Evolutionary conservation across 768 basidiomycete species (phyloP).

Genomic region (Asterophora parasitica): DNA sequence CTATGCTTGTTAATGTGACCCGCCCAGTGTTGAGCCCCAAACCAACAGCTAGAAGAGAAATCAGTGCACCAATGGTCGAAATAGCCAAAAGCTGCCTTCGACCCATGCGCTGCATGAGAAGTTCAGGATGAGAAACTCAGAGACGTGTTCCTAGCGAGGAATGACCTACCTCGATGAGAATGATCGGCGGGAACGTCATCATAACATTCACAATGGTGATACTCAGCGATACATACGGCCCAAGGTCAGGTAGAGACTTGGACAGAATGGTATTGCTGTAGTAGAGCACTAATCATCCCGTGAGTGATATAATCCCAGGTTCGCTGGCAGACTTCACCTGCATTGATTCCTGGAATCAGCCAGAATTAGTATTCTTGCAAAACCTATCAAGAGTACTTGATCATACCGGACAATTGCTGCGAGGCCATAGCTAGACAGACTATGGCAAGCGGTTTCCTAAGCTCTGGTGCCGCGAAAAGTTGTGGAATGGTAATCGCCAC

Average conservation of each 20-base stretch:
- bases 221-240: constrained; percentile 77
- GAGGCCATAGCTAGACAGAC: constrained; percentile 69
- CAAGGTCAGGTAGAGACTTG: constrained; percentile 71
- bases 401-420: constrained; percentile 75
- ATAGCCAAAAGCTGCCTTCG: constrained; percentile 61
- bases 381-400: background rate
- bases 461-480: constrained; percentile 45
- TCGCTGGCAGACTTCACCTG: constrained; percentile 34
- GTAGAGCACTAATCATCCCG: constrained; percentile 64
- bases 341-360: constrained; percentile 60
- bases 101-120: constrained; percentile 61
- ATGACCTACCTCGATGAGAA: constrained; percentile 74
- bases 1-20: constrained; percentile 60
- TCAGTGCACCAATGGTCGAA: constrained; percentile 62
- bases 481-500: constrained; percentile 46
- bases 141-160: background rate
- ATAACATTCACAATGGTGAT: constrained; percentile 81
- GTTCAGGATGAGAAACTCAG: background rate
- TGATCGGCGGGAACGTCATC: constrained; percentile 82
- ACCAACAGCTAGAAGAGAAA: constrained; percentile 65
- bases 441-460: constrained; percentile 59
- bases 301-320: background rate
- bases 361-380: constrained; percentile 4
- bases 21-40: constrained; percentile 61
- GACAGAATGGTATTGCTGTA: constrained; percentile 88